These are phyloP conservation scores for Mycosphaerella sp. DNA, from an alignment of 2,329 filamentous ascomycete species.

Conservation along the genomic window DNA sequence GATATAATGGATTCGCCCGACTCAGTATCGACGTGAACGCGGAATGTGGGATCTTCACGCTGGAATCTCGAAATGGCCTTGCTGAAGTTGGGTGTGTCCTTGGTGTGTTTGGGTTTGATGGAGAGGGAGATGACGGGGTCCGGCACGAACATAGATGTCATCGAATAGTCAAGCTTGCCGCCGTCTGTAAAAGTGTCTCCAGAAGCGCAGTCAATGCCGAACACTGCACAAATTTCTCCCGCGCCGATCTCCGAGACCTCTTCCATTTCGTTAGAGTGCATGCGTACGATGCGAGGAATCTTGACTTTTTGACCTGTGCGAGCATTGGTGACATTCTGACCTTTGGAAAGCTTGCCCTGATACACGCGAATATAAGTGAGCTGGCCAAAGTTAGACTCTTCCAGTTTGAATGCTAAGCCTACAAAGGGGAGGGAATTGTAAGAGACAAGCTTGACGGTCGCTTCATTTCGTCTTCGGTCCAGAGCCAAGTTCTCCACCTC, in stretches of 20 bases:
- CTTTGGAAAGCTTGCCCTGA: conserved; percentile 84
- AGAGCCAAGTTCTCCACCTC: conserved; percentile 86
- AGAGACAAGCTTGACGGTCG: conserved; percentile 76
- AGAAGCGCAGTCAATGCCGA: conserved; percentile 94
- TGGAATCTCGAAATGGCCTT: conserved; percentile 99
- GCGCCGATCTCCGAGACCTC: conserved; percentile 88
- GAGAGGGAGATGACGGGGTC: conserved; percentile 97
- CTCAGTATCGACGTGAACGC: conserved; percentile 85
- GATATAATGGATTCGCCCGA: conserved; percentile 96
- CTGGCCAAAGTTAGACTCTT: conserved; percentile 98
- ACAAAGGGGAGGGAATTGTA: conserved; percentile 94
- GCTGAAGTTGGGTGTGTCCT: conserved; percentile 87
- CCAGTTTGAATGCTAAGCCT: conserved; percentile 94
- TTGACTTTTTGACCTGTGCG: conserved; percentile 93
- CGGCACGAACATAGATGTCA: conserved; percentile 97
- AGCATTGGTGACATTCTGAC: conserved; percentile 86
- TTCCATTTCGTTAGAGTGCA: conserved; percentile 99
- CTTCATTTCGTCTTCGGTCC: conserved; percentile 72
- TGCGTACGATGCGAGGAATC: conserved; percentile 93
- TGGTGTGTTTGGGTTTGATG: conserved; percentile 90
- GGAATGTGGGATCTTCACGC: conserved; percentile 95
- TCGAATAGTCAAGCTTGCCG: conserved; percentile 72
- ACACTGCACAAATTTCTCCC: conserved; percentile 97
- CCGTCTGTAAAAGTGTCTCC: conserved; percentile 98
- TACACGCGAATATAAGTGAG: conserved; percentile 98